Evolutionary conservation across 805 yeast species (phyloP).

Genomic region (Danielia oregonensis): DNA sequence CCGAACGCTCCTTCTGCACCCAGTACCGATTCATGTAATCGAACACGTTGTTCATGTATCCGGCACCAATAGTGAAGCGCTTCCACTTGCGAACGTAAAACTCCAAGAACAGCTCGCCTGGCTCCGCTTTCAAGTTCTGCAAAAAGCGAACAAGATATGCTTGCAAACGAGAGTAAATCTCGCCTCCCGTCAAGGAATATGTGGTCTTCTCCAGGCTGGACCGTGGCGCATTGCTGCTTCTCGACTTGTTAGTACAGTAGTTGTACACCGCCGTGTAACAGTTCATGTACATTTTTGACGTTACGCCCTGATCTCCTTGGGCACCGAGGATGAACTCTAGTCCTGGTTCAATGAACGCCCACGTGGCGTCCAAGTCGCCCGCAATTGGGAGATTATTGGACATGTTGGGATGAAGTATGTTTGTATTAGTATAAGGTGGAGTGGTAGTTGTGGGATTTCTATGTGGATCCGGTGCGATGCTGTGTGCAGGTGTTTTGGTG

Average conservation of each 20-base stretch:
- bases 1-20: slow-evolving; percentile 94
- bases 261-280: slow-evolving; percentile 91
- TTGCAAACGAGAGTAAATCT: slow-evolving; percentile 71
- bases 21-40: slow-evolving; percentile 96
- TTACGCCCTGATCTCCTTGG: slow-evolving; percentile 62
- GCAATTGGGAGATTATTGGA: slow-evolving; percentile 55
- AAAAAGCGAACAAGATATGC: slow-evolving; percentile 63
- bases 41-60: slow-evolving; percentile 85
- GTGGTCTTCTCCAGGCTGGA: slow-evolving; percentile 22
- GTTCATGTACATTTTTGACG: slow-evolving; percentile 74
- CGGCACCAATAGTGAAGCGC: slow-evolving; percentile 86
- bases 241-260: slow-evolving; percentile 80
- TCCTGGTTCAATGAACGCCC: slow-evolving; percentile 78
- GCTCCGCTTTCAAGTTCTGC: slow-evolving; percentile 43
- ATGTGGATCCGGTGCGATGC: neutral
- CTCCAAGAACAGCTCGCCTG: slow-evolving; percentile 22
- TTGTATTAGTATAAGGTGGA: slow-evolving; percentile 1
- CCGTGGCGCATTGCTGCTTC: slow-evolving; percentile 28
- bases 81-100: slow-evolving; percentile 67
- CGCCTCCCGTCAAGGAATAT: slow-evolving; percentile 77
- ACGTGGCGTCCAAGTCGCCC: slow-evolving; percentile 64
- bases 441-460: neutral
- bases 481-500: no score
- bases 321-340: slow-evolving; percentile 66
- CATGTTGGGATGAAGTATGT: no score